Conservation (phyloP, 2,329 filamentous ascomycete genomes). For the Aspergillus persii region DNA sequence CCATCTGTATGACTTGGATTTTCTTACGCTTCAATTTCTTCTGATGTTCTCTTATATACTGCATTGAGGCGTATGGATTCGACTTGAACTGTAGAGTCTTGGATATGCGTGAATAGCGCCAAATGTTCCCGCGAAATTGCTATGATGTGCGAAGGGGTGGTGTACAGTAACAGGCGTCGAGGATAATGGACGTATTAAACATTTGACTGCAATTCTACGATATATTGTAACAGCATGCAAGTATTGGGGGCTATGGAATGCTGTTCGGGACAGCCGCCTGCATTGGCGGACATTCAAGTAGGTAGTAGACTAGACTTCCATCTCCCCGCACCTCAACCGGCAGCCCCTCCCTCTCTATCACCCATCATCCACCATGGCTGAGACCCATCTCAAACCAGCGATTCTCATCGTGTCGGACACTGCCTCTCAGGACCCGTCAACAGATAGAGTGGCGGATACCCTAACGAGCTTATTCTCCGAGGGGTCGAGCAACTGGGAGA, state of each 20-base stretch:
- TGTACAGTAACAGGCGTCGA: conserved; percentile 27
- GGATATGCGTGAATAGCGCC: conserved; percentile 28
- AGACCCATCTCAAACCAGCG: conserved; percentile 60
- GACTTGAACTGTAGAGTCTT: conserved; percentile 28
- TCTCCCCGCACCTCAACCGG: conserved; percentile 1
- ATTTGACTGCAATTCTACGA: neutral
- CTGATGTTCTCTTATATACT: conserved; percentile 34
- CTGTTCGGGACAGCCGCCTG: neutral
- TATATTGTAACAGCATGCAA: neutral
- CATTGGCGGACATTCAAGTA: neutral
- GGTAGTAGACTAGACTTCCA: neutral
- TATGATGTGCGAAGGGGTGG: conserved; percentile 9
- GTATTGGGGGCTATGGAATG: neutral
- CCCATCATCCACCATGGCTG: conserved; percentile 26
- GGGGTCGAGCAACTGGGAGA: conserved; percentile 68
- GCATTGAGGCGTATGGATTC: conserved; percentile 40
- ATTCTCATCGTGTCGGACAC: conserved; percentile 91
- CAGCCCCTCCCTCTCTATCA: conserved; percentile 10
- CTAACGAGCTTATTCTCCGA: conserved; percentile 70
- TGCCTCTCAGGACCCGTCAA: conserved; percentile 72
- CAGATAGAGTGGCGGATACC: conserved; percentile 68
- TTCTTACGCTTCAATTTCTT: conserved; percentile 17
- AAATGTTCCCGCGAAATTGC: conserved; percentile 27
- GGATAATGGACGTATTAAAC: conserved; percentile 14
- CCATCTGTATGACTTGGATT: conserved; percentile 23